Base-by-base conservation (phyloP, 2,329 filamentous ascomycete genomes). In the Aureobasidium sp. region DNA sequence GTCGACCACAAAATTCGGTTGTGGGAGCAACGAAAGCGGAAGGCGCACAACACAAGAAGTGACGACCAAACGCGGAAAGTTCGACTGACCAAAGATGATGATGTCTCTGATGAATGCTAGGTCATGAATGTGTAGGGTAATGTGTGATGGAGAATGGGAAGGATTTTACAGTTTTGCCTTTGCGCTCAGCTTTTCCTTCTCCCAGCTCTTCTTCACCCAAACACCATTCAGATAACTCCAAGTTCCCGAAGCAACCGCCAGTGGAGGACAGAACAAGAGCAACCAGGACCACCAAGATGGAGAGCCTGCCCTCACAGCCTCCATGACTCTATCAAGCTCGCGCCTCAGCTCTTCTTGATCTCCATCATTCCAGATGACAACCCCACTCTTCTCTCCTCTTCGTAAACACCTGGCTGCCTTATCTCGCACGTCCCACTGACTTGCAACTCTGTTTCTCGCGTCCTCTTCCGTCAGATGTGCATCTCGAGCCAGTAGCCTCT, bases 351-450 rank as follows among this genome's bases (percentile, higher is more conserved):
- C 81, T 30, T 82, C 83, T 63, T 76, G 83, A 41, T 81, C 81
- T 2, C 80, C 81, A 70, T 97, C 91, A 71, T 98, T 98, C 88
- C 88, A 93, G 21, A 98, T 78, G 29, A 96, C 88, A 3, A 90
- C 78, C 0, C 90, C 91, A 42, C 77, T 78, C 6, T 73, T 74
- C 37, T 67, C 63, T 3, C 81, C 81, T 39, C 89, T 74, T 41
- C 79, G 81, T 69, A 86, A 75, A 56, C 84, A 88, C 66, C 88
- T 75, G 66, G 79, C 77, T 16, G 88, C 90, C 77, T 97, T 97
- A 62, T 86, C 80, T 59, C 82, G 76, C 56, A 96, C 86, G 68
- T 95, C 88, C 40, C 83, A 85, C 76, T 98, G 93, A 65, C 89
- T 94, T 58, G 78, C 74, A 4, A 98, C 89, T 16, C 93, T 75